Evolutionary conservation across 257 asterid genomes (phyloP).

Genomic region (Capsicum chinense): DNA sequence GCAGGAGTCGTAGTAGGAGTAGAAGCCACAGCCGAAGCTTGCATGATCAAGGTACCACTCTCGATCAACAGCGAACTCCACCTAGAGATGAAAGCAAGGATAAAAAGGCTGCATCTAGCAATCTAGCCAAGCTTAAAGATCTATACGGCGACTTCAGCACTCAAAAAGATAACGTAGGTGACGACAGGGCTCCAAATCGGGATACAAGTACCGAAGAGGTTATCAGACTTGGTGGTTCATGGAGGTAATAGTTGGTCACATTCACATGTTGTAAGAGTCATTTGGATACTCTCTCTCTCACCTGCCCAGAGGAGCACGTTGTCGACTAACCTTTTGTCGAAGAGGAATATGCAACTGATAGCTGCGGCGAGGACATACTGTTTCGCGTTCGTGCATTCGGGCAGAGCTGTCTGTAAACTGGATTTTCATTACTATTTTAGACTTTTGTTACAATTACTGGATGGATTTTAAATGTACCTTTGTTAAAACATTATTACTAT

Average conservation of each 20-base stretch:
- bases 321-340: not conserved
- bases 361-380: not conserved
- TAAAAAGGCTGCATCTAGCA: constrained; percentile 65
- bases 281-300: not conserved
- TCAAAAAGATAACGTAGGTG: constrained; percentile 60
- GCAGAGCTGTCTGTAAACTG: constrained; percentile 31
- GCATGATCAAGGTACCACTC: constrained; percentile 46
- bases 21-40: constrained; percentile 58
- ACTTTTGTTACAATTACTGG: not conserved
- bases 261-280: not conserved
- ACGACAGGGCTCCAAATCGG: constrained; percentile 49
- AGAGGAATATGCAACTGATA: constrained; percentile 22
- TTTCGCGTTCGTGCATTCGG: constrained; percentile 20
- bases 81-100: constrained; percentile 55
- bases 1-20: constrained; percentile 59
- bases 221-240: constrained; percentile 91
- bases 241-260: constrained; percentile 69
- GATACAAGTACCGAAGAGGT: constrained; percentile 84
- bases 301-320: not conserved
- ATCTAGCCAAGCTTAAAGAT: constrained; percentile 91
- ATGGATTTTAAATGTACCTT: not conserved
- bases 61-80: constrained; percentile 53
- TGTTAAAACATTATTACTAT: not conserved
- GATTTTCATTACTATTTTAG: not conserved
- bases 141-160: constrained; percentile 72